Evolutionary conservation across 805 yeast species (phyloP), one percentile per base, ranked within the genome.

Genomic region (Hanseniaspora guilliermondii): DNA sequence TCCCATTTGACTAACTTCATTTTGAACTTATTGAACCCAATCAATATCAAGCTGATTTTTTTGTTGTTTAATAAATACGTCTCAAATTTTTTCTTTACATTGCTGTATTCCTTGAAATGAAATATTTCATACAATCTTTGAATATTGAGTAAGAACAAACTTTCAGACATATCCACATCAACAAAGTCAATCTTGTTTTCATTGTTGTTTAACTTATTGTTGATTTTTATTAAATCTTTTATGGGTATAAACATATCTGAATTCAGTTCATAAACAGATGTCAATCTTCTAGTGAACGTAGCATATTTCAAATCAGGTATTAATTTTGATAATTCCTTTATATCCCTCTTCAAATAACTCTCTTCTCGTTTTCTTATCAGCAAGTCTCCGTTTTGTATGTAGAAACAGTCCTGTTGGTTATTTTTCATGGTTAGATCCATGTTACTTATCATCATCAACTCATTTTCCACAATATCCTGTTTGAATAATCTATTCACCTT

Each of bases 101-200:
- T 44, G 1, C 22, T 19, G n/a, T 14, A 33, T 14, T 52, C 49
- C 21, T 42, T 22, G 19, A 52, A 52, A 37, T 25, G n/a, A 4
- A 41, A 37, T 6, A 41, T 33, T 9, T 52, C 55, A 52, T 36
- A 52, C 19, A 52, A 37, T 16, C n/a, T 36, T 30, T 52, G 55
- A 6, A n/a, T 17, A 14, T 52, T 40, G 1, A 52, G 19, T n/a
- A 52, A 22, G 6, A 52, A 14, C 16, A 44, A 17, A 50, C 17
- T 22, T 33, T 52, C 55, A 9, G 21, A 39, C 55, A 52, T 52
- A 19, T 52, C 55, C 14, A 52, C 55, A 52, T 52, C 55, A 27
- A 52, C 55, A 44, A 52, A 52, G 39, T 52, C 49, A 19, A 52
- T 25, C 14, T 44, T 44, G 30, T 16, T 22, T 12, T 16, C 16